Conservation (phyloP, 495 filamentous ascomycete species). For the Lineolata rhizophorae region DNA sequence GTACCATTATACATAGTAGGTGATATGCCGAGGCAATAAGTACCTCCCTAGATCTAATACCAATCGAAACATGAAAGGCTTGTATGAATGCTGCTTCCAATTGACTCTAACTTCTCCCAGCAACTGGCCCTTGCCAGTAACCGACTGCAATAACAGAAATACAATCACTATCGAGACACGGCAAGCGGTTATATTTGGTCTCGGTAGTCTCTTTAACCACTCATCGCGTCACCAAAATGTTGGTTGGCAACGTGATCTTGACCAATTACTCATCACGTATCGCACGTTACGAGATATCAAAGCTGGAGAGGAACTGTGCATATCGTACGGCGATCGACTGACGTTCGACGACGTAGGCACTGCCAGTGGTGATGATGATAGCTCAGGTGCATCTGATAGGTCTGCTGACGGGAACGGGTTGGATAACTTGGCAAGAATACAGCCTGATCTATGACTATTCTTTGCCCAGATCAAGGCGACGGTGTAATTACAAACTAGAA, state of each 20-base stretch:
- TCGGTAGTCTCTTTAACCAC: constrained; percentile 39
- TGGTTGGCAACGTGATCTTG: constrained; percentile 26
- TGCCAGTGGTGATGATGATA: constrained; percentile 1
- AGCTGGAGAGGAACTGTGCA: constrained; percentile 31
- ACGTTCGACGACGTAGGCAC: constrained; percentile 29
- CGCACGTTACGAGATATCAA: constrained; percentile 26
- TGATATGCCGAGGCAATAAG: neutral
- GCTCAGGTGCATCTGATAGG: no score
- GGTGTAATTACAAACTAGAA: no score
- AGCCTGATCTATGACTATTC: no score
- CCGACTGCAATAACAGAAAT: constrained; percentile 15
- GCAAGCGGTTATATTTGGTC: constrained; percentile 32
- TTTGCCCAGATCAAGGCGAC: no score
- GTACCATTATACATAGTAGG: constrained; percentile 36
- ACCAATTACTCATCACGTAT: constrained; percentile 24
- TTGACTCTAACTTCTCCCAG: neutral
- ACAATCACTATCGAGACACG: constrained; percentile 8
- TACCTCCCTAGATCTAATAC: neutral
- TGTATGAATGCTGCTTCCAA: neutral
- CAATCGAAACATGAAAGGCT: neutral
- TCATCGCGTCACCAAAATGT: constrained; percentile 27
- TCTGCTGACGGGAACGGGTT: no score
- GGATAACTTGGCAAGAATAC: no score
- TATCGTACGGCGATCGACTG: constrained; percentile 29
- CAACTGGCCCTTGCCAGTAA: constrained; percentile 11